A percentile compares a stretch with the other conserved stretches of the same genome.
phyloP scores from a whole-genome alignment of 768 basidiomycete genomes.

The Mrakia frigida region DNA sequence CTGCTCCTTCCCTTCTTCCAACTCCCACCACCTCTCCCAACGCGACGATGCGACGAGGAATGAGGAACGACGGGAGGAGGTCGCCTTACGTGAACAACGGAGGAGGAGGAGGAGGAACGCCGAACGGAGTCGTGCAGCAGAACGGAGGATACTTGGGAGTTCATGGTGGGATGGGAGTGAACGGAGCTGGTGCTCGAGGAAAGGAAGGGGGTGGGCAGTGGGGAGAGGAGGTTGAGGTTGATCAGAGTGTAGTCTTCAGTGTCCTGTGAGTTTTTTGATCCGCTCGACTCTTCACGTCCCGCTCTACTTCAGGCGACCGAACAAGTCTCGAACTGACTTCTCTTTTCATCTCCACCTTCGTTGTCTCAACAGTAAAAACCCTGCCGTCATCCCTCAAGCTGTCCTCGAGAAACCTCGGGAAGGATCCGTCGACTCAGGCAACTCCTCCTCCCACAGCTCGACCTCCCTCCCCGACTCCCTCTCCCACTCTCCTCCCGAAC shows the following conservation, averaged over 20 bases:
- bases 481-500: not conserved
- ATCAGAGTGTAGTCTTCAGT: conserved; percentile 2
- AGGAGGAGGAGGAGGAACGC: not conserved
- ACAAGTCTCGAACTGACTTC: too few species aligned
- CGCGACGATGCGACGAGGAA: not conserved
- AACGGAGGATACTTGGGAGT: not conserved
- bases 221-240: conserved; percentile 13
- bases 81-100: not conserved
- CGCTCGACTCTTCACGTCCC: not conserved
- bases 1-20: not conserved
- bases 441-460: conserved; percentile 2
- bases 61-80: not conserved
- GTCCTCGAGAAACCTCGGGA: conserved; percentile 3
- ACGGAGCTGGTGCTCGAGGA: conserved; percentile 3
- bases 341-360: not conserved
- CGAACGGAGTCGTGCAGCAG: not conserved
- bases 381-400: not conserved
- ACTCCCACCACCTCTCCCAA: not conserved
- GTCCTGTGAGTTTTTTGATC: not conserved
- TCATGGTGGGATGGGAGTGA: conserved; percentile 7
- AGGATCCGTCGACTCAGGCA: conserved; percentile 12
- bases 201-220: conserved; percentile 14
- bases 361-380: not conserved
- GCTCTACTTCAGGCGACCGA: not conserved
- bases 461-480: not conserved